Base-by-base conservation (phyloP, 2,329 filamentous ascomycete species). In the Aspergillus bombycis region DNA sequence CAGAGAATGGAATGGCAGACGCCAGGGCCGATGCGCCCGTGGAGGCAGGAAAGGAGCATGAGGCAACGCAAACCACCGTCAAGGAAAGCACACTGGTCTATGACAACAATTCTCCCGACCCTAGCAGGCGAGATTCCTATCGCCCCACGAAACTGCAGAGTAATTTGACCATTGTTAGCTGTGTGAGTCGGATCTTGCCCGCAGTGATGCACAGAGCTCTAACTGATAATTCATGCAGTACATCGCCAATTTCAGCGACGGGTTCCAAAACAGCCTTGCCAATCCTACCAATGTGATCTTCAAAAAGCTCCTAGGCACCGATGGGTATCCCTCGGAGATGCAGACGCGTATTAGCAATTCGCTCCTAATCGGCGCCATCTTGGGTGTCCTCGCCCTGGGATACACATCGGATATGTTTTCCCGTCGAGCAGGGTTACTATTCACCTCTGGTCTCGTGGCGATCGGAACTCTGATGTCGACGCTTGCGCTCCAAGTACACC, bases 401-500 rank as follows among this genome's bases (percentile, higher is more conserved):
- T 72, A 72, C 45, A 67, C 70, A 3, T 72, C 72, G 1, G 73
- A 75, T 32, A 74, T 75, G 68, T 65, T 68, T 30, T 74, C 71
- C 10, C 72, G 72, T 43, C 66, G 69, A 1, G 68, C 68, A 0
- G 72, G 73, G 3, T 57, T 75, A 11, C 62, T 75, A 2, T 70
- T 74, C 26, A 75, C 73, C 1, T 74, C 74, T 10, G 70, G 68
- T 0, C 58, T 75, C 11, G 73, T 75, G 2, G 69, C 68, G 0
- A 63, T 74, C 34, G 67, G 68, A 6, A 74, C 74, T n/a, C 66
- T 75, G 60, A 72, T 81, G 73, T 71, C 78, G 4, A 73, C 75
- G 3, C 62, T 81, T 52, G 76, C 75, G 1, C 72, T 81, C 36
- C 72, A 77, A 45, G 73, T 81, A 3, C 69, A 72, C n/a, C 70